phyloP scores from a whole-genome alignment of 495 filamentous ascomycete species.

The Aspergillus leporis region DNA sequence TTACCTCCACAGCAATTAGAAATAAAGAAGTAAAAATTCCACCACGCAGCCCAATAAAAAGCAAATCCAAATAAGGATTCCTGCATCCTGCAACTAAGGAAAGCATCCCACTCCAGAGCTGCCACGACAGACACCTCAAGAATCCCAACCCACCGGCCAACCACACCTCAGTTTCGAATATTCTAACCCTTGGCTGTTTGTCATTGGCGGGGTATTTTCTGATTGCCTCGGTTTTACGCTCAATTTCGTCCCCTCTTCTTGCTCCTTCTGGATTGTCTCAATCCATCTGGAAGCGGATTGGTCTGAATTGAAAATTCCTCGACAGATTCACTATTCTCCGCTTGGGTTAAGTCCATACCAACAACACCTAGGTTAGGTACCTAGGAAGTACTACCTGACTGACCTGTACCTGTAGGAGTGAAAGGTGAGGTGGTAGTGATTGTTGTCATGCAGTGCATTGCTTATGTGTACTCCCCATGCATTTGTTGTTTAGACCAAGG shows the following conservation, averaged over 20 bases:
- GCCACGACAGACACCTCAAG: background rate
- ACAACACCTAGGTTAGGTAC: background rate
- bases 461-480: background rate
- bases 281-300: background rate
- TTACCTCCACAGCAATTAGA: background rate
- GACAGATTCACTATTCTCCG: background rate
- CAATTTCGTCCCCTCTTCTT: background rate
- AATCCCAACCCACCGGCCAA: constrained; percentile 1
- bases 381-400: background rate
- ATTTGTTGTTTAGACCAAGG: background rate
- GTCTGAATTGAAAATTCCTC: background rate
- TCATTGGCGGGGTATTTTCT: constrained; percentile 1
- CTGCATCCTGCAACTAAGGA: constrained; percentile 3
- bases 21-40: background rate
- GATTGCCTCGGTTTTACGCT: background rate
- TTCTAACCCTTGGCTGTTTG: background rate
- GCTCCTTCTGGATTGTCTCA: background rate
- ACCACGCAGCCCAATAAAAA: constrained; percentile 3
- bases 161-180: background rate
- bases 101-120: constrained; percentile 3
- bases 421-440: constrained; percentile 5
- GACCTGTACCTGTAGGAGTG: background rate
- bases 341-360: background rate
- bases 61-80: constrained; percentile 5
- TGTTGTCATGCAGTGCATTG: constrained; percentile 1